Evolutionary conservation across 805 yeast species (phyloP), one percentile per base, ranked within the genome.

Genomic region (Wickerhamomyces canadensis): DNA sequence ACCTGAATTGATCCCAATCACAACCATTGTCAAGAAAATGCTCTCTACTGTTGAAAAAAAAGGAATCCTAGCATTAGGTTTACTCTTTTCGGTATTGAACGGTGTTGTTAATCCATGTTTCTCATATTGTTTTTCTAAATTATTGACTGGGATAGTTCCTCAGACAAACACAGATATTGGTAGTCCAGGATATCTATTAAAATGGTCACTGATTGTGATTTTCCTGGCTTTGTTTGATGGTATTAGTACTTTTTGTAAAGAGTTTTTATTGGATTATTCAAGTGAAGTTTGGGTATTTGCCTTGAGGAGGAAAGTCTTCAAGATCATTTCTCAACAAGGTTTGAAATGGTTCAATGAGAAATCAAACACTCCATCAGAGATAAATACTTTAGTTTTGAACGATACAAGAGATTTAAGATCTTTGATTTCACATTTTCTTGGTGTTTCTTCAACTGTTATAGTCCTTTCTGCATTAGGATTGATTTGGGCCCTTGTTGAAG

Each of bases 351-450:
- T 73, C 48, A 62, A 61, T 18, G 46, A 50, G 2, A 58, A 62
- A 13, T 49, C 44, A 11, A 61, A 56, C 38, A 64, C 61, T 27
- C 65, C 78, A 2, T 72, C 76, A 25, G 81, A 72, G 45, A 48
- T 84, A 12, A 68, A 80, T 16, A 76, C 94, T 0, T 64, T 89
- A 14, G 46, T 91, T 3, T 64, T 89, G 70, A 87, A 85, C 53
- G 97, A 93, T 54, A 59, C 85, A 0, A 76, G 96, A 48, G 95
- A 87, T 49, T 60, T 85, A 41, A 68, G 96, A 42, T 59, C 67
- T 0, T 59, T 89, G 26, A 69, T 85, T 1, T 68, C 85, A 0
- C 78, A 78, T 30, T 79, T 82, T 44, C 53, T 85, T 22, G 65
- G 79, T 9, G 69, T 80, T 0, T 30, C 76, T 0, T 47, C 76